Percentiles rank a stretch among this genome's conserved stretches.
Evolutionary conservation across 495 filamentous ascomycete genomes (phyloP).

Genomic region (Aspergillus sclerotiicarbonarius): DNA sequence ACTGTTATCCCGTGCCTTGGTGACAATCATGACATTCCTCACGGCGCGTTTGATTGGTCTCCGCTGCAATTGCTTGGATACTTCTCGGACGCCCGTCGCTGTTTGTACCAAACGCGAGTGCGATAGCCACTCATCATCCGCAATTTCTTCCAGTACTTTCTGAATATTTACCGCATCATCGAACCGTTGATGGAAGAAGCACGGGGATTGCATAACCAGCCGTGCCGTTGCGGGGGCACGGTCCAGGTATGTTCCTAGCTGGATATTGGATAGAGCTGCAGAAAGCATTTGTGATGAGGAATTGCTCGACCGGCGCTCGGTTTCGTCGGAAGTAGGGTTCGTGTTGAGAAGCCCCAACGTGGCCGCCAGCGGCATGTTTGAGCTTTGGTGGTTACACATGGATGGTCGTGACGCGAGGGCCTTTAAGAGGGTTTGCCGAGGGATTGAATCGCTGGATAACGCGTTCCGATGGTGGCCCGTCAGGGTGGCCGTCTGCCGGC

Average conservation of each 20-base stretch:
- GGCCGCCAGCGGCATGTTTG: constrained; percentile 47
- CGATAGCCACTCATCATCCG: constrained; percentile 82
- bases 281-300: constrained; percentile 62
- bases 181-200: constrained; percentile 96
- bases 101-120: constrained; percentile 93
- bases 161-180: constrained; percentile 94
- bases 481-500: constrained; percentile 41
- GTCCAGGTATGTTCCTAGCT: constrained; percentile 40
- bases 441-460: constrained; percentile 68
- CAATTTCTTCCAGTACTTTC: constrained; percentile 91
- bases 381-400: constrained; percentile 51
- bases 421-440: constrained; percentile 84
- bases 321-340: constrained; percentile 35
- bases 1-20: constrained; percentile 90
- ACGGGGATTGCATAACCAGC: constrained; percentile 78
- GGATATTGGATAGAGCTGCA: constrained; percentile 61
- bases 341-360: constrained; percentile 47
- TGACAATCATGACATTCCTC: constrained; percentile 91
- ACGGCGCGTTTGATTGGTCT: constrained; percentile 85
- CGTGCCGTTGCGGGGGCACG: constrained; percentile 60
- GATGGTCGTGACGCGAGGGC: constrained; percentile 74
- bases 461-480: constrained; percentile 57
- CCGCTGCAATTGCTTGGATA: constrained; percentile 88
- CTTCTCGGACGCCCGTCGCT: constrained; percentile 88
- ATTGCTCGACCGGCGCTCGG: constrained; percentile 45